Percentiles rank a stretch among this genome's conserved stretches.
These are phyloP conservation scores for Linum trigynum DNA, from an alignment of 345 rosid species.

Conservation along the genomic window DNA sequence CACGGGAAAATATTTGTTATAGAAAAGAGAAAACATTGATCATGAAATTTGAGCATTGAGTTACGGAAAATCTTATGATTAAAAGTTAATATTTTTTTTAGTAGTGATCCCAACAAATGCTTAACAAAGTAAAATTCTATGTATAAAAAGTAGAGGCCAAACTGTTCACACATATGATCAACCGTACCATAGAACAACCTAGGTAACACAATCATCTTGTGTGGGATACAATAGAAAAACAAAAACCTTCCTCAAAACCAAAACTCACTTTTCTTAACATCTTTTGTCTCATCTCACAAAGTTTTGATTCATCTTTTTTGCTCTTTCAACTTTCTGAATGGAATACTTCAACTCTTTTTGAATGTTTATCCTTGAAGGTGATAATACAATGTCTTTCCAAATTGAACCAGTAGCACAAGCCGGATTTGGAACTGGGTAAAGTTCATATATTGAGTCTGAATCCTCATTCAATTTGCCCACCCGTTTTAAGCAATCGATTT, in stretches of 20 bases:
- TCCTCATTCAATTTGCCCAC: conserved; percentile 40
- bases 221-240: too few species aligned
- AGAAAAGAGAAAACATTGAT: too few species aligned
- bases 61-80: too few species aligned
- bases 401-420: conserved; percentile 42
- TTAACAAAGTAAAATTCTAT: too few species aligned
- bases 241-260: not conserved
- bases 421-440: conserved; percentile 36
- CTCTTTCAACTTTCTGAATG: conserved; percentile 38
- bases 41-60: too few species aligned
- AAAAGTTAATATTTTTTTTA: too few species aligned
- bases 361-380: conserved; percentile 34
- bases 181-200: too few species aligned
- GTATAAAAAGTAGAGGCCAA: too few species aligned
- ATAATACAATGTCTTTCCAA: conserved; percentile 48
- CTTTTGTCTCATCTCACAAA: not conserved
- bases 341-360: conserved; percentile 34
- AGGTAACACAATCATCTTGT: too few species aligned
- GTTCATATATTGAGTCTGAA: conserved; percentile 62
- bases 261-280: not conserved
- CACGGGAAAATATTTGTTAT: too few species aligned
- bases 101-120: too few species aligned
- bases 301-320: not conserved
- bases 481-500: conserved; percentile 34
- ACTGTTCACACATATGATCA: too few species aligned